Evolutionary conservation across 768 basidiomycete genomes (phyloP).

Genomic region (Leucosporidium scottii): DNA sequence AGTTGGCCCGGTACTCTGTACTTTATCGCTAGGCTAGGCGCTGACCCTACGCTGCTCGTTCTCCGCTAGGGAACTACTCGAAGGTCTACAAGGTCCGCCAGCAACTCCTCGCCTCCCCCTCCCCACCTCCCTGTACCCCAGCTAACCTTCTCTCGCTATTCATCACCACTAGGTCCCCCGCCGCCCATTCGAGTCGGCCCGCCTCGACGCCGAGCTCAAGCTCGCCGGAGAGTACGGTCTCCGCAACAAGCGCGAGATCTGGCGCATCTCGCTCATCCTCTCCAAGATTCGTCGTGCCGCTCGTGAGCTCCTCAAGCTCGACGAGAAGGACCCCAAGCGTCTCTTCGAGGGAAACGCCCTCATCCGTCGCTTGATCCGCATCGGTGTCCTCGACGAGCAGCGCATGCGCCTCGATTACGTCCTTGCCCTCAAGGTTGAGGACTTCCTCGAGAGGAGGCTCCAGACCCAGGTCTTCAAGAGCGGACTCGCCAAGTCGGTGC

Average conservation of each 20-base stretch:
- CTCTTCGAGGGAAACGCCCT: conserved; percentile 93
- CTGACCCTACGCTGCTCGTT: neutral
- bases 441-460: conserved; percentile 98
- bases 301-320: conserved; percentile 99
- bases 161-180: conserved; percentile 23
- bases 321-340: conserved; percentile 98
- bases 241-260: conserved; percentile 99
- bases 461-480: conserved; percentile 99
- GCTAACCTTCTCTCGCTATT: neutral
- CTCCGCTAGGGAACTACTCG: neutral
- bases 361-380: conserved; percentile 82
- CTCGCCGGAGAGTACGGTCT: conserved; percentile 99
- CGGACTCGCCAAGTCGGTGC: conserved; percentile 94
- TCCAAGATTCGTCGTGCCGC: conserved; percentile 99
- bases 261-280: conserved; percentile 95
- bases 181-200: conserved; percentile 34
- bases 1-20: too few relatives aligned
- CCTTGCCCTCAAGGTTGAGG: conserved; percentile 96
- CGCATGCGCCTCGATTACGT: conserved; percentile 99
- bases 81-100: conserved; percentile 14
- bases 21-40: too few relatives aligned
- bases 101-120: neutral
- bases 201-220: conserved; percentile 99
- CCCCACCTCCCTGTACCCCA: neutral
- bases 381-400: conserved; percentile 97